Evolutionary conservation across 2,329 filamentous ascomycete species (phyloP).

Genomic region (Pseudogymnoascus sp.): DNA sequence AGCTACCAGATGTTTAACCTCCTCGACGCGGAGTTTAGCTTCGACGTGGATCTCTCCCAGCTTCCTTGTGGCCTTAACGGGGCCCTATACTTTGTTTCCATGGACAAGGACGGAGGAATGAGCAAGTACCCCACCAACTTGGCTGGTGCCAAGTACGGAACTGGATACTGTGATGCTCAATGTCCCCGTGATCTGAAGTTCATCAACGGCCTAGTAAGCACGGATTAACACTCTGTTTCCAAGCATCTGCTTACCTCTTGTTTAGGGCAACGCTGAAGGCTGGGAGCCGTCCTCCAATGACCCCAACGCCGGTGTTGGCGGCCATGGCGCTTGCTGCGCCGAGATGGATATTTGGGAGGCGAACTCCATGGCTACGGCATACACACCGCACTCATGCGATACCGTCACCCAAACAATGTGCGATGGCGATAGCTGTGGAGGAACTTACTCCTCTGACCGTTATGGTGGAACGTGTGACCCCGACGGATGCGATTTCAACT

Average conservation of each 20-base stretch:
- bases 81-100: conserved; percentile 57
- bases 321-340: conserved; percentile 53
- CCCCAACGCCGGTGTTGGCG: conserved; percentile 42
- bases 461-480: conserved; percentile 50
- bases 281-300: conserved; percentile 41
- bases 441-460: conserved; percentile 32
- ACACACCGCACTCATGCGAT: conserved; percentile 50
- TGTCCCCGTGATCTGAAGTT: conserved; percentile 45
- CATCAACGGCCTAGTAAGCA: conserved; percentile 39
- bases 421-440: conserved; percentile 31
- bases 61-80: conserved; percentile 64
- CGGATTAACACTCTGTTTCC: conserved; percentile 25
- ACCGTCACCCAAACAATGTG: conserved; percentile 36
- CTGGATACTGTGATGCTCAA: conserved; percentile 56
- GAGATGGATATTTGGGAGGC: conserved; percentile 64
- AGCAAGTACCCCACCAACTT: conserved; percentile 41
- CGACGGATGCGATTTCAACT: conserved; percentile 55
- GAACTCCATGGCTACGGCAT: conserved; percentile 48
- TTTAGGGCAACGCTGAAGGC: conserved; percentile 43
- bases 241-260: conserved; percentile 17
- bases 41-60: conserved; percentile 62
- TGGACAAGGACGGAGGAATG: conserved; percentile 53
- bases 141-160: conserved; percentile 51
- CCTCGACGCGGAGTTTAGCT: conserved; percentile 60
- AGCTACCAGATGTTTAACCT: conserved; percentile 59